Evolutionary conservation across 768 basidiomycete species (phyloP).

Genomic region (Pisolithus orientalis): DNA sequence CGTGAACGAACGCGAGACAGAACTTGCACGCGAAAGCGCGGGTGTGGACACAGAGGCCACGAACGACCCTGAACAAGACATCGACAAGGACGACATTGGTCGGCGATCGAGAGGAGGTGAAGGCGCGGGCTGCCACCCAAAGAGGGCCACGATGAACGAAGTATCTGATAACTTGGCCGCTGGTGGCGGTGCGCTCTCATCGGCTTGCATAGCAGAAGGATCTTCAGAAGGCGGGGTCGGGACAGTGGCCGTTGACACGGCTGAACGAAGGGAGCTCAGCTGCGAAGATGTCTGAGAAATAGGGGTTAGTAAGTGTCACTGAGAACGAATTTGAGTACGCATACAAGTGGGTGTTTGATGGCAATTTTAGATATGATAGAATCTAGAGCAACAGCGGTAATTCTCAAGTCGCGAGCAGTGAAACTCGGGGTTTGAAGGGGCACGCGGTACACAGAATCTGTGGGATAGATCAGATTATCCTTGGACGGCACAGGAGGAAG

Average conservation of each 20-base stretch:
- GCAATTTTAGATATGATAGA: constrained; percentile 45
- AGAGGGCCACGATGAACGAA: constrained; percentile 38
- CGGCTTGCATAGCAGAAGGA: constrained; percentile 6
- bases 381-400: constrained; percentile 47
- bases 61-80: constrained; percentile 21
- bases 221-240: constrained; percentile 26
- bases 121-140: constrained; percentile 42
- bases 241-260: constrained; percentile 31
- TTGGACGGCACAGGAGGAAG: neutral
- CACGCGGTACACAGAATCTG: constrained; percentile 69
- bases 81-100: constrained; percentile 13
- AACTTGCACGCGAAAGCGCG: constrained; percentile 26
- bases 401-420: constrained; percentile 57
- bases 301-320: constrained; percentile 5
- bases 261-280: constrained; percentile 43
- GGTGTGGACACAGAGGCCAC: constrained; percentile 26
- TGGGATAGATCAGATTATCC: constrained; percentile 1
- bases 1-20: constrained; percentile 19
- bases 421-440: constrained; percentile 60
- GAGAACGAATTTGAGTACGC: constrained; percentile 11
- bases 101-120: constrained; percentile 9
- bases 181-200: constrained; percentile 4
- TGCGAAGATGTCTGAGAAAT: constrained; percentile 49
- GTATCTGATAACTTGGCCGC: constrained; percentile 28
- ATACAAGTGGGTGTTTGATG: constrained; percentile 70